Conservation (phyloP, 2,329 filamentous ascomycete species). For the Colletotrichum musicola region DNA sequence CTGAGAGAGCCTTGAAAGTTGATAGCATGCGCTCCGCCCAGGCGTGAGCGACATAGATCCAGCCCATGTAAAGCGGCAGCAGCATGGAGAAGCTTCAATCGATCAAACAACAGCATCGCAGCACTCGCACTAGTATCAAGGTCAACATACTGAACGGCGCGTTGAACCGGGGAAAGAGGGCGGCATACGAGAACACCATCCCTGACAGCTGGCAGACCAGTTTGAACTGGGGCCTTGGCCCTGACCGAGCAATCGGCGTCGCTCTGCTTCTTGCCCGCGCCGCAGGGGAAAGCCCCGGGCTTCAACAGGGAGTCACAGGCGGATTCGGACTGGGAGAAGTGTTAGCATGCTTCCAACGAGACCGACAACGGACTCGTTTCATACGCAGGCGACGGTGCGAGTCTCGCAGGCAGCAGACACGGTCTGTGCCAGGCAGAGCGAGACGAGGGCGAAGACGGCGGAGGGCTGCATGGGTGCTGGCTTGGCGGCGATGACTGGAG, state of each 20-base stretch:
- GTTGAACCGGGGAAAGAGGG: background rate
- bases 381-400: background rate
- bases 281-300: slow-evolving; percentile 12
- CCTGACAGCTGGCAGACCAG: background rate
- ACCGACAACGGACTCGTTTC: background rate
- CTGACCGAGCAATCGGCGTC: background rate
- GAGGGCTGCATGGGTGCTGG: slow-evolving; percentile 3
- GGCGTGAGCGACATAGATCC: no score
- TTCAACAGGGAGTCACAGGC: slow-evolving; percentile 25
- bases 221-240: background rate
- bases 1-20: background rate
- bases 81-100: no score
- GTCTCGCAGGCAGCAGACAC: slow-evolving; percentile 3
- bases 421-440: slow-evolving; percentile 10
- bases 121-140: background rate
- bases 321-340: background rate
- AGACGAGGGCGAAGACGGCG: slow-evolving; percentile 2
- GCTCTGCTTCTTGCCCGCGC: slow-evolving; percentile 17
- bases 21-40: background rate
- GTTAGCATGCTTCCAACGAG: no score
- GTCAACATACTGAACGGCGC: background rate
- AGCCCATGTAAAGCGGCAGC: no score
- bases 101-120: background rate
- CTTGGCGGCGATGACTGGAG: no score
- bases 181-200: background rate